Evolutionary conservation across 768 basidiomycete genomes (phyloP), one percentile per base, ranked within the genome.

Genomic region (Gymnopilus junonius): DNA sequence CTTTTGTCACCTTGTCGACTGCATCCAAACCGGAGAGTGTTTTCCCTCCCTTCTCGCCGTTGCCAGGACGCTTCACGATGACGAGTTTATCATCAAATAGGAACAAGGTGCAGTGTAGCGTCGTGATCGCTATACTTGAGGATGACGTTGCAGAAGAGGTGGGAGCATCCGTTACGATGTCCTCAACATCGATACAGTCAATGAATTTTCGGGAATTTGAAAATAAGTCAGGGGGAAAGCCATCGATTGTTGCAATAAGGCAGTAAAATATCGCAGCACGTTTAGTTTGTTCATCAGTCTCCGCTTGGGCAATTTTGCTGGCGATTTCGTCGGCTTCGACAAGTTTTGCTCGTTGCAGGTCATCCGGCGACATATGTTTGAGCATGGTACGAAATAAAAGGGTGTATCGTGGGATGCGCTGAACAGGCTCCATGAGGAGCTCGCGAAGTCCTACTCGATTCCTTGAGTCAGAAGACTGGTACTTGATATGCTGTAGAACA

Each of bases 41-140:
- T 50, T 86, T 85, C 3, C 91, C 94, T 43, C 85, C 83, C 76
- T 86, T 95, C 74, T 91, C 93, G 42, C 87, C 89, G 70, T 82
- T 91, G 32, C 79, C 87, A 43, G 85, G 92, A 27, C 97, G 85
- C 77, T 98, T 98, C 50, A 89, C 92, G 63, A 99, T 87, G 73
- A 99, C 83, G 21, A 99, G 80, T 70, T 94, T 94, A 77, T 99
- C 97, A 65, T 95, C 92, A 73, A 99, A 99, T 48, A 99, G 82
- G 74, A 99, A 92, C 29, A 99, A 78, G 2, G 92, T 93, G 75
- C 92, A 96, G 70, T 94, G 91, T 17, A 97, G 82, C 0, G 84
- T 79, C 2, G 78, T 83, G 1, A 76, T 69, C 1, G 80, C 76
- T 7, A 76, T 69, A 56, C 78, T 80, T 12, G 80, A 77, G 34